Evolutionary conservation across 441 rosid genomes (phyloP).

Genomic region (Erodium texanum): DNA sequence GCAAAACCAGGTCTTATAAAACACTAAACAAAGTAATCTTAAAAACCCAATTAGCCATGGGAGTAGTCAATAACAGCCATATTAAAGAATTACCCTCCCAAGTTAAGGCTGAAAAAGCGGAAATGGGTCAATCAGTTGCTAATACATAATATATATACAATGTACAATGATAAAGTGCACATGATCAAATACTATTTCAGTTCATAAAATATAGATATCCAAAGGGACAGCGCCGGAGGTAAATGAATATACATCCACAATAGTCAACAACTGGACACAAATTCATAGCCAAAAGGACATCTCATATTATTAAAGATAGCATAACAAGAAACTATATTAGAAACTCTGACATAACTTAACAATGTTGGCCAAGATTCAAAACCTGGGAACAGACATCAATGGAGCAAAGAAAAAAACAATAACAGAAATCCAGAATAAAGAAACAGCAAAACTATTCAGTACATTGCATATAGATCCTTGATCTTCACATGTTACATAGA

Average conservation of each 20-base stretch:
- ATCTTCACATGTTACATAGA: background rate
- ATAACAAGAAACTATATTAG: too few relatives aligned
- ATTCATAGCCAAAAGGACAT: constrained; percentile 16
- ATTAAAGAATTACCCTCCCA: too few relatives aligned
- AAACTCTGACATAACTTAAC: constrained; percentile 2
- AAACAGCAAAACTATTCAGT: background rate
- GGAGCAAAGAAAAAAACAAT: background rate
- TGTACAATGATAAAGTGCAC: background rate
- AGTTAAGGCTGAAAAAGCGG: too few relatives aligned
- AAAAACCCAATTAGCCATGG: too few relatives aligned
- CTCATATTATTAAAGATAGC: constrained; percentile 18
- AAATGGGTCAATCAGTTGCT: too few relatives aligned
- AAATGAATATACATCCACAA: background rate
- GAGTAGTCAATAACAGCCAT: too few relatives aligned
- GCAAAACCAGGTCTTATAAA: too few relatives aligned
- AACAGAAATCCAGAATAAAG: background rate
- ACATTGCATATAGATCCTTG: background rate
- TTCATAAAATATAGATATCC: background rate
- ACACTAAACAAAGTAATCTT: too few relatives aligned
- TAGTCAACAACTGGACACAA: constrained; percentile 22
- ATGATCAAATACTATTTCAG: background rate
- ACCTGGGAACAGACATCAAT: constrained; percentile 11
- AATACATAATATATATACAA: too few relatives aligned
- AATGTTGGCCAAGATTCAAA: background rate
- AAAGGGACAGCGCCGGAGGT: too few relatives aligned